These are phyloP conservation scores for Echria macrotheca DNA, from an alignment of 495 filamentous ascomycete species.

Conservation along the genomic window DNA sequence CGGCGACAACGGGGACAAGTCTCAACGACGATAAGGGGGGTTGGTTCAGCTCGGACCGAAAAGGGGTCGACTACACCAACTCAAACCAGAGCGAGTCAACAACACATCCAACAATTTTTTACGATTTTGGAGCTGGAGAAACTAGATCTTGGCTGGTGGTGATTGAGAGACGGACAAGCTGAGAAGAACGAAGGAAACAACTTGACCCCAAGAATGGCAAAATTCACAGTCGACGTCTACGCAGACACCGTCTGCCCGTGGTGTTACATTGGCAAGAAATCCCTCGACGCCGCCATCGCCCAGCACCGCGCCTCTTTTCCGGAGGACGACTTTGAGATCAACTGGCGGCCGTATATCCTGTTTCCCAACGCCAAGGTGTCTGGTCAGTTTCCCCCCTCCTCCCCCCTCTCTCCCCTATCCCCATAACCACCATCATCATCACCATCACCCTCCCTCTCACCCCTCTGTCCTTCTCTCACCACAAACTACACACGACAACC, in stretches of 20 bases:
- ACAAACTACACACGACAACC: too few species aligned
- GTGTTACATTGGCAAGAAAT: constrained; percentile 78
- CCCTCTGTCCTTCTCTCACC: too few species aligned
- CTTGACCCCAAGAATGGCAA: constrained; percentile 17
- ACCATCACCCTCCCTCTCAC: too few species aligned
- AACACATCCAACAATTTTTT: too few species aligned
- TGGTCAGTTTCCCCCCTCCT: constrained; percentile 8
- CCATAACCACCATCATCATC: neutral
- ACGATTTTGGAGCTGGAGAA: too few species aligned
- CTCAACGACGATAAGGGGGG: too few species aligned
- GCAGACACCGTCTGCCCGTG: constrained; percentile 77
- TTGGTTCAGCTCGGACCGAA: too few species aligned
- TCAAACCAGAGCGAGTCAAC: too few species aligned
- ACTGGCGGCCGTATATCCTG: constrained; percentile 74
- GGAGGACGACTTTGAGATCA: constrained; percentile 55
- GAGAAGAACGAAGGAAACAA: neutral
- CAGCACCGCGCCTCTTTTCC: constrained; percentile 53
- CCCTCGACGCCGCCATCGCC: constrained; percentile 62
- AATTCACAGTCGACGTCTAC: constrained; percentile 64
- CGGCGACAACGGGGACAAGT: too few species aligned
- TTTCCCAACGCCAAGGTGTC: constrained; percentile 52
- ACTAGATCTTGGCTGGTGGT: too few species aligned
- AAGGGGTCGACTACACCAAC: too few species aligned
- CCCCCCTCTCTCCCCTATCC: neutral
- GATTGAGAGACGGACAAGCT: neutral